Base-by-base conservation (phyloP, 225 moss, liverwort and hornwort species). In the Asterella californica region DNA sequence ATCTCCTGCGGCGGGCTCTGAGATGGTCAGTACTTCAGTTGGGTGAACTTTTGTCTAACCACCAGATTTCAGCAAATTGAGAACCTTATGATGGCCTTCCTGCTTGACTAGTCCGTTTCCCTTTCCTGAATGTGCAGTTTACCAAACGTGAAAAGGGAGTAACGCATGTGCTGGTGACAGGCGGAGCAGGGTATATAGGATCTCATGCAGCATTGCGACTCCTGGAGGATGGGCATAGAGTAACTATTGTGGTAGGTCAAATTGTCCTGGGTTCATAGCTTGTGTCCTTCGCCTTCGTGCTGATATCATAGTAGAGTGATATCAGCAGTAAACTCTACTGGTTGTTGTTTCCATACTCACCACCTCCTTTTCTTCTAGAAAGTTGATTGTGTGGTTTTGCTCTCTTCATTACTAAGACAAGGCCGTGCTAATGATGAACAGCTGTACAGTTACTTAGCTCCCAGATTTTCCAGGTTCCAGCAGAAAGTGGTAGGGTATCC, bases 161-260 rank as follows among this genome's bases (percentile, higher is more conserved):
- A 74, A 90, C 87, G 45, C 92, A 93, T 60, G 90, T 91, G 34
- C 76, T 93, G 76, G 91, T 93, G 72, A 93, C 92, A 53, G 92
- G 92, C 33, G 92, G 92, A 82, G 92, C 92, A 60, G 92, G 92
- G 32, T 93, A 83, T 80, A 88, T 93, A 77, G 92, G 92, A 81
- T 93, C 92, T 18, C 92, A 93, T 80, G 92, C 92, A 73, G 81
- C 90, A 66, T 80, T 91, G 75, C 86, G 90, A 2, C 83, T 93
- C 77, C 87, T 93, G 46, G 83, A 85, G 78, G 90, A 89, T 76
- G 91, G 91, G 66, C 86, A 86, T 71, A 85, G 91, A 47, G 91
- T 93, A 57, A 91, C 92, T 19, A 89, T 93, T 83, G 91, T 90
- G 83, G 92, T 91, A 71, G 29, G 64, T 60, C 36, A 64, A n/a